Percentiles rank a stretch among this genome's conserved stretches.
Conservation (phyloP, 352 stramenopile species). For the Phytophthora pluvialis region DNA sequence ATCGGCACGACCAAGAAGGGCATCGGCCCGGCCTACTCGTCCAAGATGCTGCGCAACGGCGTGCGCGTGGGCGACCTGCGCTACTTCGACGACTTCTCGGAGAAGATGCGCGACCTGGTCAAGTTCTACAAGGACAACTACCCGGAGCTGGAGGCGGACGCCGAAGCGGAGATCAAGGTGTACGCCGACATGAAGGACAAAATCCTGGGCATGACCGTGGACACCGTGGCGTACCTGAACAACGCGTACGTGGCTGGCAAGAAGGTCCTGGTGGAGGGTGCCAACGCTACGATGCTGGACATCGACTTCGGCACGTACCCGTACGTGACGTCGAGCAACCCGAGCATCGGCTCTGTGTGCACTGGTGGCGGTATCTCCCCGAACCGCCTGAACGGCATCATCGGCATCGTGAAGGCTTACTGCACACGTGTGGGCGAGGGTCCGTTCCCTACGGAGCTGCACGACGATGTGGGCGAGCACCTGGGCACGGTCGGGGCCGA, state of each 20-base stretch:
- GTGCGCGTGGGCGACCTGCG: conserved; percentile 96
- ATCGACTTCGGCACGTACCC: conserved; percentile 99
- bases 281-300: conserved; percentile 99
- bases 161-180: conserved; percentile 86
- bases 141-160: conserved; percentile 78
- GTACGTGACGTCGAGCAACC: conserved; percentile 99
- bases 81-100: conserved; percentile 89
- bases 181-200: conserved; percentile 84
- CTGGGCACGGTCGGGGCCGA: conserved; percentile 94
- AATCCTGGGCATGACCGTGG: conserved; percentile 91
- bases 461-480: conserved; percentile 92
- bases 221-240: conserved; percentile 98
- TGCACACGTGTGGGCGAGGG: conserved; percentile 99
- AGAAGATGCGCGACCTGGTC: conserved; percentile 92
- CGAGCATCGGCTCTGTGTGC: conserved; percentile 97
- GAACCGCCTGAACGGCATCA: conserved; percentile 93
- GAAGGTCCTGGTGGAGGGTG: conserved; percentile 98
- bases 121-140: conserved; percentile 93
- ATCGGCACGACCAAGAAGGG: conserved; percentile 99
- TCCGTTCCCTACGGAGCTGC: conserved; percentile 98
- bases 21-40: conserved; percentile 98
- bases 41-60: conserved; percentile 98
- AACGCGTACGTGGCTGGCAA: conserved; percentile 95
- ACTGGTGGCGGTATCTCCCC: conserved; percentile 96
- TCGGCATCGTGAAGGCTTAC: conserved; percentile 99